phyloP scores from a whole-genome alignment of 2,329 filamentous ascomycete genomes.

The Colletotrichum orbiculare region DNA sequence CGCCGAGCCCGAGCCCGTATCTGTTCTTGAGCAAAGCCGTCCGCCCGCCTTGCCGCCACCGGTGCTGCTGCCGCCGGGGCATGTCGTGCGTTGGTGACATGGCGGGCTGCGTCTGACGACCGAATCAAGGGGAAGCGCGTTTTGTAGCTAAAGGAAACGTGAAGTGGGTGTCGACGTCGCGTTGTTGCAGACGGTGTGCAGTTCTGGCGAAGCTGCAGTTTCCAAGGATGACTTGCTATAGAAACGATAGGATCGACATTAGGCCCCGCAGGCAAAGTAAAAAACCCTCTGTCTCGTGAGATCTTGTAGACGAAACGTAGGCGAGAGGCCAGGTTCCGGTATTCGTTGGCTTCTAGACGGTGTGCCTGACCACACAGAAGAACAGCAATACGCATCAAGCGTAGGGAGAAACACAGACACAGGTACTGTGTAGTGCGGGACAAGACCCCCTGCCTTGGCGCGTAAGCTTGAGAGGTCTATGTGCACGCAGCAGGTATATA shows the following conservation, averaged over 20 bases:
- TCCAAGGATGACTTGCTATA: too few species aligned
- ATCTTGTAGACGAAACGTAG: too few species aligned
- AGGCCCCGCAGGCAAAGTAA: too few species aligned
- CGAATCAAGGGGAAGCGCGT: too few species aligned
- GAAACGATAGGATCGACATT: too few species aligned
- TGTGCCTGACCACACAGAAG: constrained; percentile 6
- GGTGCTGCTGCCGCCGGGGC: constrained; percentile 7
- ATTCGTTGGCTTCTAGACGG: not conserved
- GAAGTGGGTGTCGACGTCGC: too few species aligned
- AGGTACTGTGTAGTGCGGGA: not conserved
- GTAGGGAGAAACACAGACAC: constrained; percentile 15
- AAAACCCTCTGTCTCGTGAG: too few species aligned
- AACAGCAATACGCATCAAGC: constrained; percentile 24
- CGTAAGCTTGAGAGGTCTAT: constrained; percentile 8
- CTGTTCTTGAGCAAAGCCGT: constrained; percentile 9
- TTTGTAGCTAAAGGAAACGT: too few species aligned
- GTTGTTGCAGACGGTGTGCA: too few species aligned
- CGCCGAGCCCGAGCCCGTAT: not conserved
- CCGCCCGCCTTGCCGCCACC: not conserved
- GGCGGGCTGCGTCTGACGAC: constrained; percentile 3
- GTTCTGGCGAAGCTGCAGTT: too few species aligned
- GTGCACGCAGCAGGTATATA: too few species aligned
- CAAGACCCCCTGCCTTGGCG: constrained; percentile 13
- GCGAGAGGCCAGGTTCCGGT: too few species aligned
- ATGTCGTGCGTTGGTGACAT: constrained; percentile 14